phyloP scores from a whole-genome alignment of 805 yeast genomes.

The Naumovozyma castellii region DNA sequence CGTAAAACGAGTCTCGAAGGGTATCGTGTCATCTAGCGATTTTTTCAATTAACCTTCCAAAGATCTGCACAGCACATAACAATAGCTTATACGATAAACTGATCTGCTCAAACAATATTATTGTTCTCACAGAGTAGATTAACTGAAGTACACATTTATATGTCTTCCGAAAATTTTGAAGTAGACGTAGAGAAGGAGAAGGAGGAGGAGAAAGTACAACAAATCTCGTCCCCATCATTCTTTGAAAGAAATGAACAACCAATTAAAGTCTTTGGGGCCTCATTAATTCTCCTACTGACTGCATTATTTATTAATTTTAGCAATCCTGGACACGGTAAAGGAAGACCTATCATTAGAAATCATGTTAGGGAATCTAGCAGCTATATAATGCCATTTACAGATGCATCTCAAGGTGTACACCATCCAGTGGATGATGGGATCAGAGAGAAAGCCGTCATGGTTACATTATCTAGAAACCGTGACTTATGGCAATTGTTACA shows the following conservation, averaged over 20 bases:
- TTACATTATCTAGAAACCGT: constrained; percentile 59
- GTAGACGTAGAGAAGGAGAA: neutral
- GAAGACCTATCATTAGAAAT: constrained; percentile 1
- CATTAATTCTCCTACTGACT: neutral
- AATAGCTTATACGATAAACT: too few relatives aligned
- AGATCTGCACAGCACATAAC: too few relatives aligned
- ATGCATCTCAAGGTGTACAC: constrained; percentile 21
- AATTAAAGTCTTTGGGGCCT: neutral
- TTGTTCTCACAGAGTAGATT: too few relatives aligned
- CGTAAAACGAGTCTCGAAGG: too few relatives aligned
- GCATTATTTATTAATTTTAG: neutral
- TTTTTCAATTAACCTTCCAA: too few relatives aligned
- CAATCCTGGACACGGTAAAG: neutral
- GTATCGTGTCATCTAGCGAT: too few relatives aligned
- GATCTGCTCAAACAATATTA: neutral
- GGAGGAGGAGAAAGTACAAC: neutral
- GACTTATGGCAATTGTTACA: constrained; percentile 50
- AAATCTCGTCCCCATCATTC: neutral
- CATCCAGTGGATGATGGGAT: constrained; percentile 28
- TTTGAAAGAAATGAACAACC: neutral
- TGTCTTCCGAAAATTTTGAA: neutral
- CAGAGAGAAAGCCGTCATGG: constrained; percentile 53
- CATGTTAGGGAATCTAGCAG: constrained; percentile 4
- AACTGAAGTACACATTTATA: neutral
- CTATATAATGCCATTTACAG: constrained; percentile 24